Conservation (phyloP, 176 grass and related monocot genomes). For the Musa schizocarpa region DNA sequence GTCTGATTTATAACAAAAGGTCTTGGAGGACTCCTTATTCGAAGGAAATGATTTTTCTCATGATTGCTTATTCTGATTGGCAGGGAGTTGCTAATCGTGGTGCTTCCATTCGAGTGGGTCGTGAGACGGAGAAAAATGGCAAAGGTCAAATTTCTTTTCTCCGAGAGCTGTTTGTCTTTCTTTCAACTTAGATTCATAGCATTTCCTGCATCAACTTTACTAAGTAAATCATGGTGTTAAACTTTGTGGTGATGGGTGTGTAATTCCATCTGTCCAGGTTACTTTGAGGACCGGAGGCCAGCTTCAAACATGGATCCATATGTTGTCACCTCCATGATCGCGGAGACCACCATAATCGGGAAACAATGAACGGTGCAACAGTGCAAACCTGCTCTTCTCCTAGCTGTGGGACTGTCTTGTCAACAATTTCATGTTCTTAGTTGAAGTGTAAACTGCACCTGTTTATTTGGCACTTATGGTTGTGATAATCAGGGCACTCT, state of each 20-base stretch:
- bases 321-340: conserved; percentile 83
- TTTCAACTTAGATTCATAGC: no score
- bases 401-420: no score
- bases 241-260: not conserved
- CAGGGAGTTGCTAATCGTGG: conserved; percentile 95
- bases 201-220: no score
- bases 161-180: not conserved
- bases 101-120: conserved; percentile 79
- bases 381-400: no score
- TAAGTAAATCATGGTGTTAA: not conserved
- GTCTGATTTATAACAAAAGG: not conserved
- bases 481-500: no score
- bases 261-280: conserved; percentile 25
- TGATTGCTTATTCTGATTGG: not conserved
- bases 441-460: no score
- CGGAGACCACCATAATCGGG: conserved; percentile 75
- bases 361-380: conserved; percentile 28
- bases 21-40: not conserved
- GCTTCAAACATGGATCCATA: conserved; percentile 99
- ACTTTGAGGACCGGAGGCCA: conserved; percentile 97
- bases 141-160: conserved; percentile 37
- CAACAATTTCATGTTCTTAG: no score
- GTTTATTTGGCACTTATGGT: no score
- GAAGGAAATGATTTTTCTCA: not conserved
- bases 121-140: conserved; percentile 83